These are phyloP conservation scores for Fraxinus paxiana DNA, from an alignment of 305 asterid species.

Conservation along the genomic window DNA sequence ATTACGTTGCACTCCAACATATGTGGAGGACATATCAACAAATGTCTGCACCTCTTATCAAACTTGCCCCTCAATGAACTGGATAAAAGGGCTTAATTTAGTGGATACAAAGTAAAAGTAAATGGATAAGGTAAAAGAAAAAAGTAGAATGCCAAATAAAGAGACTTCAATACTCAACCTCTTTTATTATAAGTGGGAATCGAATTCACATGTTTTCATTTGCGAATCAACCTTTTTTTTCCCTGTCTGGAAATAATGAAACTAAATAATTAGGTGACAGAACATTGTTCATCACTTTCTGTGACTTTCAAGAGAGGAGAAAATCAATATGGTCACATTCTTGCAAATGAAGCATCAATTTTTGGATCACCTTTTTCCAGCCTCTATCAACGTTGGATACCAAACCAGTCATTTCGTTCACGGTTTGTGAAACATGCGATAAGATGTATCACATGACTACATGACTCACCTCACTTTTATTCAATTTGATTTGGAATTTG, in stretches of 20 bases:
- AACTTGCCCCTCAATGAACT: neutral
- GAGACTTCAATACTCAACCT: conserved; percentile 28
- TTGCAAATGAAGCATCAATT: conserved; percentile 24
- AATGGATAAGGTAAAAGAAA: conserved; percentile 21
- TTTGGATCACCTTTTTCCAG: conserved; percentile 18
- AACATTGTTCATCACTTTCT: conserved; percentile 22
- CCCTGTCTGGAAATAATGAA: conserved; percentile 23
- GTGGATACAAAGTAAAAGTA: conserved; percentile 7
- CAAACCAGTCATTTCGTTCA: conserved; percentile 34
- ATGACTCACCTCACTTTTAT: conserved; percentile 22
- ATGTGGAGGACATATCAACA: neutral
- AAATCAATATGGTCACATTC: conserved; percentile 34
- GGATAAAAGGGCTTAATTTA: neutral
- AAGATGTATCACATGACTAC: conserved; percentile 38
- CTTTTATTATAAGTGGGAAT: conserved; percentile 31
- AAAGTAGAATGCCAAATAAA: conserved; percentile 11
- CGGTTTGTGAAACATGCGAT: conserved; percentile 28
- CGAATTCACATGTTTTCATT: conserved; percentile 31
- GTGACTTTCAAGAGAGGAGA: conserved; percentile 18
- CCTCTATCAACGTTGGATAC: conserved; percentile 11
- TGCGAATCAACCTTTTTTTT: neutral
- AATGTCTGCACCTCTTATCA: neutral
- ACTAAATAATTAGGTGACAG: conserved; percentile 17
- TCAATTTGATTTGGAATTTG: neutral
- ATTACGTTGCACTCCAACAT: neutral